phyloP scores from a whole-genome alignment of 1,139 yeast species.

The Diutina mesorugosa region DNA sequence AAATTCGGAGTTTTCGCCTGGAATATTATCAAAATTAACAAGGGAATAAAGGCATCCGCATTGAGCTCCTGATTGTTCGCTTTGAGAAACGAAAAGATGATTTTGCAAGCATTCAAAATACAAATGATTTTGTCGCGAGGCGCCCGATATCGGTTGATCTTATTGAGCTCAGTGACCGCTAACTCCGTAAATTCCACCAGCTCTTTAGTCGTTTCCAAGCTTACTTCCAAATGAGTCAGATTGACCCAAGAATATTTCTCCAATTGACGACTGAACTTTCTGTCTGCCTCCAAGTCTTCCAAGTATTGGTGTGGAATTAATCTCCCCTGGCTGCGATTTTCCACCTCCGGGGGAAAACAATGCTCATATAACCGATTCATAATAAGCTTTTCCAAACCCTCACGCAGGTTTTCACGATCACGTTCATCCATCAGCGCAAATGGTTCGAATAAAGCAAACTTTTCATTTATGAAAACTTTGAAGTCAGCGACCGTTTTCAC shows the following conservation, averaged over 20 bases:
- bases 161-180: conserved; percentile 61
- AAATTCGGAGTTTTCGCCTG: conserved; percentile 52
- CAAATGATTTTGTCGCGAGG: conserved; percentile 94
- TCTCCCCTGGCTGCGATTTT: conserved; percentile 12
- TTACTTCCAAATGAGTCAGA: conserved; percentile 72
- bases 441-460: conserved; percentile 58
- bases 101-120: conserved; percentile 81
- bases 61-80: conserved; percentile 60
- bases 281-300: conserved; percentile 55
- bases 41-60: conserved; percentile 88
- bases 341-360: conserved; percentile 72
- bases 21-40: conserved; percentile 66
- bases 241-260: conserved; percentile 63
- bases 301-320: conserved; percentile 25
- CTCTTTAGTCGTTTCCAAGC: conserved; percentile 17
- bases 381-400: conserved; percentile 84
- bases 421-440: conserved; percentile 52
- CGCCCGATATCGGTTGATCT: conserved; percentile 74
- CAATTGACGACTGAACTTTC: conserved; percentile 39
- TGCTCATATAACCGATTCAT: conserved; percentile 75
- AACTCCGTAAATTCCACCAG: conserved; percentile 39
- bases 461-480: conserved; percentile 54
- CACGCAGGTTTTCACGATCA: conserved; percentile 60
- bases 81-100: conserved; percentile 75
- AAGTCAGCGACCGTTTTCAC: conserved; percentile 65